Conservation (phyloP, 192 early-diverging fungal species). For the Fimicolochytrium jonesii region DNA sequence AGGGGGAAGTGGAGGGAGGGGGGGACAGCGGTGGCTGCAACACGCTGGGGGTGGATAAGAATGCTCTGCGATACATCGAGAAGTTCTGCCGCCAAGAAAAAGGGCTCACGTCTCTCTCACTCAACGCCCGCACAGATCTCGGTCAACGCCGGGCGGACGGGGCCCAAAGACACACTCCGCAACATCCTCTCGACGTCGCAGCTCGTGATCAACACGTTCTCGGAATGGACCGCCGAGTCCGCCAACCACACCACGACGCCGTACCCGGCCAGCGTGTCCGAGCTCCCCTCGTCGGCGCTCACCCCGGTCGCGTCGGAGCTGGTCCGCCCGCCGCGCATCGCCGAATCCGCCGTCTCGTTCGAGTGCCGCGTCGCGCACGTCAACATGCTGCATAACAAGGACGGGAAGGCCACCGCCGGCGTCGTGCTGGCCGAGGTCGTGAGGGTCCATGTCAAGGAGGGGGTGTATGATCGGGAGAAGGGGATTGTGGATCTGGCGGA, state of each 20-base stretch:
- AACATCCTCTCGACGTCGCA: slow-evolving; percentile 40
- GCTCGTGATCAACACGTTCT: slow-evolving; percentile 50
- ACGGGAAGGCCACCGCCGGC: slow-evolving; percentile 19
- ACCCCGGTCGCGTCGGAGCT: slow-evolving; percentile 26
- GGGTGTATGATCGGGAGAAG: slow-evolving; percentile 24
- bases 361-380: slow-evolving; percentile 40
- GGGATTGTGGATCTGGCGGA: slow-evolving; percentile 26
- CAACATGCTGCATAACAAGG: slow-evolving; percentile 27
- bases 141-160: slow-evolving; percentile 29
- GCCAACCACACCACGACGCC: slow-evolving; percentile 45
- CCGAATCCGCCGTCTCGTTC: slow-evolving; percentile 34
- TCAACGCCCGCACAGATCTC: slow-evolving; percentile 2
- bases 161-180: slow-evolving; percentile 43
- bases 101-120: background rate
- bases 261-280: slow-evolving; percentile 32
- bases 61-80: too few relatives aligned
- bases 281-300: slow-evolving; percentile 33
- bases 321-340: slow-evolving; percentile 28
- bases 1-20: background rate
- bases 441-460: slow-evolving; percentile 34
- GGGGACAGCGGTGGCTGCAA: background rate
- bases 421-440: slow-evolving; percentile 41
- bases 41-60: too few relatives aligned
- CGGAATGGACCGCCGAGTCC: slow-evolving; percentile 42
- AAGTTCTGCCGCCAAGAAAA: too few relatives aligned